Evolutionary conservation across 2,329 filamentous ascomycete species (phyloP).

Genomic region (Bipolaris gigantea): DNA sequence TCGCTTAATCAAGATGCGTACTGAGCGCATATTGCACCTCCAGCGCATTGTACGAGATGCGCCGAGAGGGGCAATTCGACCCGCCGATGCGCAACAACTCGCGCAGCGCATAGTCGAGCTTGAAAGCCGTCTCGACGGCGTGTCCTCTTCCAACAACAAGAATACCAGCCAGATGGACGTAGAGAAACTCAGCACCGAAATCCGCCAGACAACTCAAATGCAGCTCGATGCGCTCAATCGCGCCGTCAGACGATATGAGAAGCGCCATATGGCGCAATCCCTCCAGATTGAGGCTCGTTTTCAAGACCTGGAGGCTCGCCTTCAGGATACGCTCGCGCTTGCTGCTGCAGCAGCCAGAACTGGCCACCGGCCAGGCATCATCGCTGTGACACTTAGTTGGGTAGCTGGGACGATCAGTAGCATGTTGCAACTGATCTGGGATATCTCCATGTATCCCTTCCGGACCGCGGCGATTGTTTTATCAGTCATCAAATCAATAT

Average conservation of each 20-base stretch:
- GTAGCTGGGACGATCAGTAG: conserved; percentile 23
- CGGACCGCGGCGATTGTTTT: conserved; percentile 21
- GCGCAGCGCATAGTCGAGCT: conserved; percentile 68
- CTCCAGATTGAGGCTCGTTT: conserved; percentile 77
- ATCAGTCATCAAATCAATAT: conserved; percentile 20
- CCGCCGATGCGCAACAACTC: conserved; percentile 46
- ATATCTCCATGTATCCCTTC: conserved; percentile 38
- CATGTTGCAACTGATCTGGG: conserved; percentile 29
- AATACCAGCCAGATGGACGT: conserved; percentile 41
- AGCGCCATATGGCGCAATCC: conserved; percentile 74
- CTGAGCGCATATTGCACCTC: conserved; percentile 76
- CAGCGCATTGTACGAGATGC: conserved; percentile 66
- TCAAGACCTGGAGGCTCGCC: conserved; percentile 67
- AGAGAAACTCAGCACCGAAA: conserved; percentile 53
- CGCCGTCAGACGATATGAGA: conserved; percentile 88
- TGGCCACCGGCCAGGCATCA: conserved; percentile 41
- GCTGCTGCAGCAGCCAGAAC: conserved; percentile 65
- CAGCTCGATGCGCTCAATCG: conserved; percentile 87
- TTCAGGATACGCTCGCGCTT: conserved; percentile 79
- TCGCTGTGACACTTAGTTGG: conserved; percentile 35
- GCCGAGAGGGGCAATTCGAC: conserved; percentile 18
- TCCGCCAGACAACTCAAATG: conserved; percentile 69
- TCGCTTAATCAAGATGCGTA: conserved; percentile 79
- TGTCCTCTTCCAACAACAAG: conserved; percentile 33
- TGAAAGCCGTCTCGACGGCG: conserved; percentile 60